Evolutionary conservation across 2,329 filamentous ascomycete genomes (phyloP).

Genomic region (Aspergillus piperis): DNA sequence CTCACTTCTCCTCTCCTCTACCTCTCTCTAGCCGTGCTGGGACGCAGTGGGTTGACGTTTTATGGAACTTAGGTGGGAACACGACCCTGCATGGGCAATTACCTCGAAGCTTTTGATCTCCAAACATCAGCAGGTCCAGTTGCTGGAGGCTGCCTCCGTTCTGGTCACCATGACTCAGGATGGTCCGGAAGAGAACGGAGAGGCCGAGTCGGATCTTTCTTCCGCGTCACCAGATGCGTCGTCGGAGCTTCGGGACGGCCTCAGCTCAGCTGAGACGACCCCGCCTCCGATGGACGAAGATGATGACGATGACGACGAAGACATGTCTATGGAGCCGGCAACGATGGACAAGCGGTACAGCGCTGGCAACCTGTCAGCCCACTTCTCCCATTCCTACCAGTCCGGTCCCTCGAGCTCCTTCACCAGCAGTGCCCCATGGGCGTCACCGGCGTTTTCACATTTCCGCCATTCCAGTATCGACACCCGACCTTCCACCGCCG

Average conservation of each 20-base stretch:
- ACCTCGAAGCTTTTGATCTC: constrained; percentile 98
- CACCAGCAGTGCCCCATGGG: constrained; percentile 54
- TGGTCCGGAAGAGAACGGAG: constrained; percentile 62
- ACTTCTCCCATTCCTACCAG: constrained; percentile 77
- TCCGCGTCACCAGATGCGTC: constrained; percentile 81
- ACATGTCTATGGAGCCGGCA: constrained; percentile 53
- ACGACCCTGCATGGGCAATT: constrained; percentile 95
- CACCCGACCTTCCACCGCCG: constrained; percentile 75
- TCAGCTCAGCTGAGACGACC: constrained; percentile 89
- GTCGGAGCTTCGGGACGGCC: constrained; percentile 70
- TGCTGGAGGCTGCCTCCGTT: constrained; percentile 95
- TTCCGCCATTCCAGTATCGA: constrained; percentile 75
- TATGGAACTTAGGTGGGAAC: constrained; percentile 79
- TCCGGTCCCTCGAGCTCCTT: constrained; percentile 63
- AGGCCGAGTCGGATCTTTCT: constrained; percentile 75
- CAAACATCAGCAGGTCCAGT: constrained; percentile 98
- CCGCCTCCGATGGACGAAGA: constrained; percentile 76
- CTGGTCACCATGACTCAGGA: constrained; percentile 83
- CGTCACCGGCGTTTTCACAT: constrained; percentile 53
- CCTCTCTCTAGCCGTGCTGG: constrained; percentile 25
- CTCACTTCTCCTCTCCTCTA: constrained; percentile 30
- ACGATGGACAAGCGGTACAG: constrained; percentile 60
- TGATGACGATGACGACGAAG: constrained; percentile 38
- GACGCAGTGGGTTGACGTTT: constrained; percentile 45
- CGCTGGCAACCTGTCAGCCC: constrained; percentile 42